Evolutionary conservation across 768 basidiomycete species (phyloP).

Genomic region (Leucocoprinus birnbaumii): DNA sequence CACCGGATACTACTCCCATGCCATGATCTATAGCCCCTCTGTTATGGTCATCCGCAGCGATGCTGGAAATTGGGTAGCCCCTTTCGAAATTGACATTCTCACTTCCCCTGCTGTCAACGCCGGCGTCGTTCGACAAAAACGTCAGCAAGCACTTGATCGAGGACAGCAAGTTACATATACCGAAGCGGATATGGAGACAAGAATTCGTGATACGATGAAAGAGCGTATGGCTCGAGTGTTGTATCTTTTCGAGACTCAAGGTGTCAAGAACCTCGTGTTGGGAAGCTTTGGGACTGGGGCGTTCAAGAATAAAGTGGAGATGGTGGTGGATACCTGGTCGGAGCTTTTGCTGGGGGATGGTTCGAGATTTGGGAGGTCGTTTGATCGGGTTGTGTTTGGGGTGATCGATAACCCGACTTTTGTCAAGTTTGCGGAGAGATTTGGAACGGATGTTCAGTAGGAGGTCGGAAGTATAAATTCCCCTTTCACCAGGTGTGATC

Average conservation of each 20-base stretch:
- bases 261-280: constrained; percentile 57
- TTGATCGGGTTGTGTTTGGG: constrained; percentile 65
- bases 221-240: constrained; percentile 71
- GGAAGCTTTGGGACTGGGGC: constrained; percentile 79
- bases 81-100: constrained; percentile 57
- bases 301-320: constrained; percentile 56
- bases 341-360: constrained; percentile 46
- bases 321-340: constrained; percentile 62
- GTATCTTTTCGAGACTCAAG: constrained; percentile 56
- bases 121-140: constrained; percentile 27
- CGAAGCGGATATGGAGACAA: constrained; percentile 17
- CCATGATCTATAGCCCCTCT: constrained; percentile 68
- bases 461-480: neutral
- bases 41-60: constrained; percentile 61
- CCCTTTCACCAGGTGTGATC: too few species aligned
- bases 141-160: neutral
- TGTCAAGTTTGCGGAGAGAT: constrained; percentile 19
- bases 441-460: constrained; percentile 9
- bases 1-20: constrained; percentile 62
- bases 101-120: constrained; percentile 74
- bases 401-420: constrained; percentile 31
- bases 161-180: neutral
- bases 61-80: constrained; percentile 49
- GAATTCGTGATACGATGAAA: constrained; percentile 44
- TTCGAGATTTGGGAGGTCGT: constrained; percentile 53